Base-by-base conservation (phyloP, 306 rosid species). In the Hippophae rhamnoides region DNA sequence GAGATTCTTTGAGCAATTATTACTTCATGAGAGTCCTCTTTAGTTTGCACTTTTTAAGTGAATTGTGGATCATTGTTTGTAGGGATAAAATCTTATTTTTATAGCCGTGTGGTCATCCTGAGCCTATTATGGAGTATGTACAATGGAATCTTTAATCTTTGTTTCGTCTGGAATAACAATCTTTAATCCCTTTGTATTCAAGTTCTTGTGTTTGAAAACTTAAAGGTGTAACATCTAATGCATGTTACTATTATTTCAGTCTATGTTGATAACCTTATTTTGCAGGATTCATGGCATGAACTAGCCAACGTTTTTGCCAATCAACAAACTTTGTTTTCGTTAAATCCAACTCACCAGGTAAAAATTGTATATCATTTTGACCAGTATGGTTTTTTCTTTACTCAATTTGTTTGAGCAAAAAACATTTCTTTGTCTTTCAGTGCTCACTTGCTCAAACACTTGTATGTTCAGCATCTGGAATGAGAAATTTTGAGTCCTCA, bases 401-500 rank as follows among this genome's bases (percentile, higher is more conserved):
- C 56, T 55, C 48, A 41, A 2, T 31, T 31, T 47, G 18, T 69
- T 54, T 18, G 38, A 31, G 38, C 38, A 31, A 31, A 31, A 2
- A 31, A 31, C 3, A 31, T 57, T 50, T 60, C 43, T 42, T 67
- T 56, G 66, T 62, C 40, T 70, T 54, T 68, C 82, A 90, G 98
- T 82, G 95, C 6, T 87, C 96, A 12, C 96, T 90, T 66, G 96
- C 98, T 62, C 96, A 85, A 78, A 83, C 87, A 43, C 87, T 90
- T 42, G 98, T 90, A 54, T 84, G 74, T 42, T 90, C 98, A 44
- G 89, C 92, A 62, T 81, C 92, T 62, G 96, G 95, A 73, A 47
- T 90, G 72, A 81, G 48, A 71, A 81, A 75, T 69, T 58, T 62
- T 13, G 98, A 90, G 59, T 78, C 77, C 13, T 81, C 96, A 69